Evolutionary conservation across 306 rosid species (phyloP).

Genomic region (Medicago arabica): DNA sequence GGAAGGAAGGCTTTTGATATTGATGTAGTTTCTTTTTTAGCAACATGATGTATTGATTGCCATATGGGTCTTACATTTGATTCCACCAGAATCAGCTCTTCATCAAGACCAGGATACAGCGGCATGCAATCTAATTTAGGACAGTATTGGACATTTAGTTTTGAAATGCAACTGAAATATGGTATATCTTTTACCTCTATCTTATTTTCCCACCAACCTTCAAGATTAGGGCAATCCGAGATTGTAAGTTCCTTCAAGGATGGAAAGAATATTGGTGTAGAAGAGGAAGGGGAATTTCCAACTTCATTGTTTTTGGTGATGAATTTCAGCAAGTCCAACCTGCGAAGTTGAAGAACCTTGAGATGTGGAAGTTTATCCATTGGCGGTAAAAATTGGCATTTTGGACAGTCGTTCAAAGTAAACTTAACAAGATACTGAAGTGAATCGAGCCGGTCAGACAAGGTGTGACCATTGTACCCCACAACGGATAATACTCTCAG

Average conservation of each 20-base stretch:
- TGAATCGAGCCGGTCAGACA: background rate
- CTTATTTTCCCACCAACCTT: constrained; percentile 28
- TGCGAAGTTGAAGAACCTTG: background rate
- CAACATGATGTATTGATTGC: too few relatives aligned
- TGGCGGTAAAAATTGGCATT: background rate
- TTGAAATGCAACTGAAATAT: background rate
- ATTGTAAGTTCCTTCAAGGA: constrained; percentile 26
- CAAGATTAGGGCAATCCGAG: background rate
- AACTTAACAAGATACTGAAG: constrained; percentile 8
- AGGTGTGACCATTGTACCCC: background rate
- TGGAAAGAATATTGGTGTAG: background rate
- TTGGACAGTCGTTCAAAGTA: background rate
- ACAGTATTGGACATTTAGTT: background rate
- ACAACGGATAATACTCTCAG: background rate
- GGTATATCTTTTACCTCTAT: background rate
- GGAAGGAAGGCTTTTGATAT: background rate
- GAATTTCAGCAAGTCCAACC: constrained; percentile 4
- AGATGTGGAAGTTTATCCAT: background rate
- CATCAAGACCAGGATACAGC: background rate
- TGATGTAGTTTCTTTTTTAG: too few relatives aligned
- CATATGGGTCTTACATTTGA: too few relatives aligned
- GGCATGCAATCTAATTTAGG: constrained; percentile 36
- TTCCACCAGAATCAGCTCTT: fast-evolving
- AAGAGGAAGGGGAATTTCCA: too few relatives aligned
- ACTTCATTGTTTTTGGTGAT: constrained; percentile 3